A percentile compares a stretch with the other conserved stretches of the same genome.
Conservation (phyloP, 129 eudicot genomes). For the Ambrosia trifida region DNA sequence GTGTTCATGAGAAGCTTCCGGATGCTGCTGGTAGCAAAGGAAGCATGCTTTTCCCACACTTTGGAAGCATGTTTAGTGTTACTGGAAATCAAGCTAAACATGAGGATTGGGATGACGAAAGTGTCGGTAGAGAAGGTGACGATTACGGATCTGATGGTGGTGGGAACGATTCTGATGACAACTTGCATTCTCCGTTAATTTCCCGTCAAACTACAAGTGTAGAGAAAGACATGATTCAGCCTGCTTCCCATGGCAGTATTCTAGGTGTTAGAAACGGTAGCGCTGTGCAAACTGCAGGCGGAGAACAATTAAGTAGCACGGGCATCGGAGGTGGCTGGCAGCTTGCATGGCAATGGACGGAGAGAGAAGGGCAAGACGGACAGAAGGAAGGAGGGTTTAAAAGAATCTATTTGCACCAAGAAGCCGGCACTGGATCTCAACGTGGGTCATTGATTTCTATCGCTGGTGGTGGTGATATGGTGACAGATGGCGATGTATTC, state of each 20-base stretch:
- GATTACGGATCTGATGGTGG: slow-evolving; percentile 49
- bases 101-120: slow-evolving; percentile 96
- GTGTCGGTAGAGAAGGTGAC: slow-evolving; percentile 55
- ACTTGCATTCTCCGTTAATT: slow-evolving; percentile 72
- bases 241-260: slow-evolving; percentile 59
- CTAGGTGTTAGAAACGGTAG: slow-evolving; percentile 44
- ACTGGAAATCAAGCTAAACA: slow-evolving; percentile 61
- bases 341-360: slow-evolving; percentile 84
- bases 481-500: slow-evolving; percentile 37
- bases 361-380: slow-evolving; percentile 69
- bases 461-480: slow-evolving; percentile 48
- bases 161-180: slow-evolving; percentile 68
- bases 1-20: slow-evolving; percentile 91
- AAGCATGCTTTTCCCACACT: slow-evolving; percentile 86
- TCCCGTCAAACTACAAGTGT: slow-evolving; percentile 75
- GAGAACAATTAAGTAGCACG: slow-evolving; percentile 46
- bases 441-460: slow-evolving; percentile 68
- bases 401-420: slow-evolving; percentile 89
- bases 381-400: slow-evolving; percentile 68
- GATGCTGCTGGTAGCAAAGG: slow-evolving; percentile 81
- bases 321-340: slow-evolving; percentile 99
- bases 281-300: slow-evolving; percentile 37
- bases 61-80: slow-evolving; percentile 94
- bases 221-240: slow-evolving; percentile 66
- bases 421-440: slow-evolving; percentile 53